phyloP scores from a whole-genome alignment of 805 yeast species.

The Komagataella pseudopastoris region DNA sequence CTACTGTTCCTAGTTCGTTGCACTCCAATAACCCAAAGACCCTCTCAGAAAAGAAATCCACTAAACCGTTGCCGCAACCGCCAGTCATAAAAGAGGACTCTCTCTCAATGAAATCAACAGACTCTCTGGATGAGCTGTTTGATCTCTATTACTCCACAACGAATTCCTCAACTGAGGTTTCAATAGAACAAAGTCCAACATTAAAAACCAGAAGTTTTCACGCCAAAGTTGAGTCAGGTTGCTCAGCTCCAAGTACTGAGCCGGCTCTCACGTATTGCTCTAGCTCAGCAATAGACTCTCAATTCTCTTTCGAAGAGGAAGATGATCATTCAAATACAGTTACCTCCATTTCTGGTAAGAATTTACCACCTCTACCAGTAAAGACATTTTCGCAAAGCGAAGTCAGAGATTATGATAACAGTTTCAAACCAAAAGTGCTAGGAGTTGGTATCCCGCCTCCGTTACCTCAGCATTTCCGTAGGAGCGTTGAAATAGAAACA shows the following conservation, averaged over 20 bases:
- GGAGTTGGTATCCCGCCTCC: conserved; percentile 5
- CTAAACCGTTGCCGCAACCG: background rate
- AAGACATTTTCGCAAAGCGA: conserved; percentile 10
- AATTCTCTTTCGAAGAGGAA: background rate
- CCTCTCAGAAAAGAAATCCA: background rate
- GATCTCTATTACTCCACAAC: background rate
- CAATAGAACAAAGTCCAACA: background rate
- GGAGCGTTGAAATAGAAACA: background rate
- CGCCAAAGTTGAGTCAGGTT: background rate
- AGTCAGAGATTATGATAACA: conserved; percentile 9
- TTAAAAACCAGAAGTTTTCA: background rate
- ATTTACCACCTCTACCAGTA: conserved; percentile 11
- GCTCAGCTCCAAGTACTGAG: background rate
- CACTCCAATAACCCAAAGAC: background rate
- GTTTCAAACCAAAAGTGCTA: background rate
- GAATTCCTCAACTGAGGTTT: background rate
- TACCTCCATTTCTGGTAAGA: conserved; percentile 5
- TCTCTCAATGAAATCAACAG: background rate
- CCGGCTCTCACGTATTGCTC: background rate
- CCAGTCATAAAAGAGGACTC: background rate
- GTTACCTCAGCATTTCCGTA: conserved; percentile 1
- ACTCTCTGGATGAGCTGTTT: background rate
- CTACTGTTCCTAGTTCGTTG: background rate
- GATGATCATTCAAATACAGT: background rate
- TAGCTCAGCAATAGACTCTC: background rate